A percentile compares a stretch with the other conserved stretches of the same genome.
Evolutionary conservation across 164 flowering plant genomes (phyloP).

Genomic region (Magnolia officinalis): DNA sequence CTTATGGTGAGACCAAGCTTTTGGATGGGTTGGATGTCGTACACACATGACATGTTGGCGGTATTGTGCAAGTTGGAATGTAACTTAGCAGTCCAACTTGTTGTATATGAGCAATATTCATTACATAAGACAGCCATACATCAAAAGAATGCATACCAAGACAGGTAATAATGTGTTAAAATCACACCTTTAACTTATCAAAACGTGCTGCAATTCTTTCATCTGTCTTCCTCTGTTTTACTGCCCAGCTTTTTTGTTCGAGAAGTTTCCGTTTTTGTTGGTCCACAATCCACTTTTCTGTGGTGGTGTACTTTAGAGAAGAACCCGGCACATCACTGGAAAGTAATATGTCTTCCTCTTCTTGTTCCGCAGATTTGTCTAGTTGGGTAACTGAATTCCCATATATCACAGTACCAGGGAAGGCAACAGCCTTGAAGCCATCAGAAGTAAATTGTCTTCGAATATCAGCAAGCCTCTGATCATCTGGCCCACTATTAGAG

Average conservation of each 20-base stretch:
- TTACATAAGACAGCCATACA: too few relatives aligned
- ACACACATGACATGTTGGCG: too few relatives aligned
- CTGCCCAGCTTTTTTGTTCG: conserved; percentile 50
- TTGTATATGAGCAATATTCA: too few relatives aligned
- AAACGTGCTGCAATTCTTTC: conserved; percentile 54
- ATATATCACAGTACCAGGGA: conserved; percentile 8
- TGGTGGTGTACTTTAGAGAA: conserved; percentile 68
- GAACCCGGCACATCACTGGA: conserved; percentile 30
- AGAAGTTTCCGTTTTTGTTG: conserved; percentile 59
- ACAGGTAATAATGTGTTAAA: not conserved
- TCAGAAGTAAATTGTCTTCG: conserved; percentile 25
- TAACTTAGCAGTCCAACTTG: too few relatives aligned
- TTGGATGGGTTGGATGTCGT: too few relatives aligned
- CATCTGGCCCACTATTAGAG: conserved; percentile 18
- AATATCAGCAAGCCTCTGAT: conserved; percentile 22
- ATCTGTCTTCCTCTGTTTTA: conserved; percentile 66
- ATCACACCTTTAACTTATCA: conserved; percentile 64
- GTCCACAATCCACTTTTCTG: conserved; percentile 83
- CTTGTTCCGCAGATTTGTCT: conserved; percentile 31
- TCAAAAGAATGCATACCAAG: too few relatives aligned
- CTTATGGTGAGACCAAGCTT: too few relatives aligned
- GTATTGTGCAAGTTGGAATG: too few relatives aligned
- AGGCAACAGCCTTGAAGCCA: conserved; percentile 22
- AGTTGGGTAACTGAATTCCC: conserved; percentile 11
- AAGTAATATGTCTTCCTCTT: conserved; percentile 31